Conservation (phyloP, 176 grass and related monocot species). For the Pharus latifolius region DNA sequence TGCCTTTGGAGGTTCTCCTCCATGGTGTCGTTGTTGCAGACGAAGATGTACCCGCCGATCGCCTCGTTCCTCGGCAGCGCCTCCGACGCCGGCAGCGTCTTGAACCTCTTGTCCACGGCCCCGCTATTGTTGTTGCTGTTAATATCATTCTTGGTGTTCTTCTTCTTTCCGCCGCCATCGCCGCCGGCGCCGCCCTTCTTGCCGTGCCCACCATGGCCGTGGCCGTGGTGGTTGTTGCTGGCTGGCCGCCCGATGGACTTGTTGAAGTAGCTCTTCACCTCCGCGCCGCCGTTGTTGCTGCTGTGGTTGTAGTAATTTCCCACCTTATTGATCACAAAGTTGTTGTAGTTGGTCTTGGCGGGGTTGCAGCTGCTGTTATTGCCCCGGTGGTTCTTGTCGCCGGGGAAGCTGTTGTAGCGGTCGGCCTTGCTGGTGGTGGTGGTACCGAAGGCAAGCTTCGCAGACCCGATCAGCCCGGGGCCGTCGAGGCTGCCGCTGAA, state of each 20-base stretch:
- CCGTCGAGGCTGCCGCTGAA: not conserved
- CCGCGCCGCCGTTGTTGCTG: constrained; percentile 21
- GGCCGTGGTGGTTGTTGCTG: constrained; percentile 22
- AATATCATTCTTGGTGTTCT: constrained; percentile 19
- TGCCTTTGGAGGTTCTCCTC: constrained; percentile 88
- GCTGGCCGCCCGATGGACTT: constrained; percentile 58
- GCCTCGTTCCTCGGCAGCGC: constrained; percentile 70
- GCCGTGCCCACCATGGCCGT: not conserved
- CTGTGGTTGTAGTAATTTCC: not conserved
- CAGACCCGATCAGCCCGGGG: constrained; percentile 35
- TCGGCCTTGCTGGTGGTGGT: constrained; percentile 32
- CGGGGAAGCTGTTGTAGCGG: constrained; percentile 42
- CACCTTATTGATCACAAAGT: constrained; percentile 16
- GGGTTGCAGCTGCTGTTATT: not conserved
- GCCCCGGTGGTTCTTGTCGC: constrained; percentile 1
- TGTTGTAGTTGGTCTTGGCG: constrained; percentile 11
- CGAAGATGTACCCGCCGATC: constrained; percentile 93
- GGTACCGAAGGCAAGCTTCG: constrained; percentile 82
- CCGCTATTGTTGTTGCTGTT: constrained; percentile 13
- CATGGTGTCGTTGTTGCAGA: constrained; percentile 99
- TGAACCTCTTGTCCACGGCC: constrained; percentile 77
- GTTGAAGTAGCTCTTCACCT: constrained; percentile 91
- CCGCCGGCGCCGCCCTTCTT: constrained; percentile 36
- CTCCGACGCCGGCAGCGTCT: constrained; percentile 84
- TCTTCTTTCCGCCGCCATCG: constrained; percentile 36